phyloP scores from a whole-genome alignment of 139 green algal genomes.

The Dunaliella sp. region DNA sequence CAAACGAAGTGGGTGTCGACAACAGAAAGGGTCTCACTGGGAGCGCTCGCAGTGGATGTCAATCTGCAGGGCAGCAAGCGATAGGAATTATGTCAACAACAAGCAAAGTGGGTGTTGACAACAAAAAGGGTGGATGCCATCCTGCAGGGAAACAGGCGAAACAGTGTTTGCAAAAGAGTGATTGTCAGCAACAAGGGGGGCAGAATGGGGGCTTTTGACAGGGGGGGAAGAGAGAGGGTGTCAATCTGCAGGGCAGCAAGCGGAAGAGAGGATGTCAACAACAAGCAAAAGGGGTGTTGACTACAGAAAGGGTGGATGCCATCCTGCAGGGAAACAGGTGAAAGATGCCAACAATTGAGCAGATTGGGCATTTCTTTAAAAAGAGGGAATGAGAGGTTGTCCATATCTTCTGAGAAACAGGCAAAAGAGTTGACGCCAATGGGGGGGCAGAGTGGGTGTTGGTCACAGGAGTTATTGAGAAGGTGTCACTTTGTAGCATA shows the following conservation, averaged over 20 bases:
- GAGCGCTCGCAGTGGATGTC: too few relatives aligned
- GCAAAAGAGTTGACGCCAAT: not conserved
- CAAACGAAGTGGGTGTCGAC: not conserved
- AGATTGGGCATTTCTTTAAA: too few relatives aligned
- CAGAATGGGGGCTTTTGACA: too few relatives aligned
- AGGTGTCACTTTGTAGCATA: too few relatives aligned
- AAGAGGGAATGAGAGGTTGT: too few relatives aligned
- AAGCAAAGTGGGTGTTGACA: not conserved
- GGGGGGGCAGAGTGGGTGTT: not conserved
- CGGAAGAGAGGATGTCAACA: not conserved
- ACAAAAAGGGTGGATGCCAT: not conserved
- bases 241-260: slow-evolving; percentile 65
- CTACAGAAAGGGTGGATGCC: not conserved
- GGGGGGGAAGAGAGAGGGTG: too few relatives aligned
- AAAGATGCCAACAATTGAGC: too few relatives aligned
- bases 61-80: slow-evolving; percentile 49
- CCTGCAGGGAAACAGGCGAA: too few relatives aligned
- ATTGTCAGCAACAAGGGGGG: too few relatives aligned
- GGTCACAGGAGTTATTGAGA: not conserved
- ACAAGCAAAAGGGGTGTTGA: not conserved
- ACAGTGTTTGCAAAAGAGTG: too few relatives aligned
- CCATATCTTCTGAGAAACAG: slow-evolving; percentile 55
- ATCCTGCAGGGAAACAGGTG: too few relatives aligned
- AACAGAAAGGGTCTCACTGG: too few relatives aligned
- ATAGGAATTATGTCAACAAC: not conserved